A percentile compares a stretch with the other conserved stretches of the same genome.
These are phyloP conservation scores for Phytophthora multivora DNA, from an alignment of 352 stramenopile genomes.

Conservation along the genomic window DNA sequence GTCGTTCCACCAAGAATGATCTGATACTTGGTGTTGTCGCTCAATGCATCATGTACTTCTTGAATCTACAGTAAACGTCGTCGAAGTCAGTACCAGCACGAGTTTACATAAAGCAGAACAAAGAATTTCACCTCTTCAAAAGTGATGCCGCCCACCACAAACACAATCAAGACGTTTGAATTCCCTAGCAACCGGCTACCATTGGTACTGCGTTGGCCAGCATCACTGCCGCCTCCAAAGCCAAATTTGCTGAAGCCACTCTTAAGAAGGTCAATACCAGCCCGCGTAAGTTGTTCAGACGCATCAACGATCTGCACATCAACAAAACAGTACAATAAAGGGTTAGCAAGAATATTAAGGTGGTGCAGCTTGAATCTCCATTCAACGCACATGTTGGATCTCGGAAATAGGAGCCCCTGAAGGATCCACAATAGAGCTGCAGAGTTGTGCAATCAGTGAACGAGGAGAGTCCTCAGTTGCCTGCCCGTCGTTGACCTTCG, in stretches of 20 bases:
- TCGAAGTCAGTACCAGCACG: neutral
- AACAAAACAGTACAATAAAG: neutral
- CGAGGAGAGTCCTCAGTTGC: constrained; percentile 13
- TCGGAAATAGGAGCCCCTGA: constrained; percentile 34
- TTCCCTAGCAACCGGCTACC: constrained; percentile 40
- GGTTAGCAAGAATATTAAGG: neutral
- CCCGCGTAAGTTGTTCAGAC: constrained; percentile 75
- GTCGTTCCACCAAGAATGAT: constrained; percentile 77
- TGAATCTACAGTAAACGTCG: constrained; percentile 50
- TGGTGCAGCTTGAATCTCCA: neutral
- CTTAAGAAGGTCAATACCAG: constrained; percentile 80
- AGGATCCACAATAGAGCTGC: constrained; percentile 43
- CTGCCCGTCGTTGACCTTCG: constrained; percentile 38
- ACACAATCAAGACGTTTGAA: constrained; percentile 59
- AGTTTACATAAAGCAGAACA: neutral
- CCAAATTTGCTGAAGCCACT: constrained; percentile 86
- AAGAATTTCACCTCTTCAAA: constrained; percentile 62
- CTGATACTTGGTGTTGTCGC: constrained; percentile 53
- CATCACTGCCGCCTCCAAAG: constrained; percentile 41
- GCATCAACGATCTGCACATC: constrained; percentile 65
- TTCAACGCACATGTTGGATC: constrained; percentile 49
- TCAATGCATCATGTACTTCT: constrained; percentile 63
- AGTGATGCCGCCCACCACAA: constrained; percentile 80
- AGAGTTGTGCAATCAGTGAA: constrained; percentile 59
- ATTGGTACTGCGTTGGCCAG: constrained; percentile 19